Base-by-base conservation (phyloP, 768 basidiomycete genomes). In the Mycena olivaceomarginata region DNA sequence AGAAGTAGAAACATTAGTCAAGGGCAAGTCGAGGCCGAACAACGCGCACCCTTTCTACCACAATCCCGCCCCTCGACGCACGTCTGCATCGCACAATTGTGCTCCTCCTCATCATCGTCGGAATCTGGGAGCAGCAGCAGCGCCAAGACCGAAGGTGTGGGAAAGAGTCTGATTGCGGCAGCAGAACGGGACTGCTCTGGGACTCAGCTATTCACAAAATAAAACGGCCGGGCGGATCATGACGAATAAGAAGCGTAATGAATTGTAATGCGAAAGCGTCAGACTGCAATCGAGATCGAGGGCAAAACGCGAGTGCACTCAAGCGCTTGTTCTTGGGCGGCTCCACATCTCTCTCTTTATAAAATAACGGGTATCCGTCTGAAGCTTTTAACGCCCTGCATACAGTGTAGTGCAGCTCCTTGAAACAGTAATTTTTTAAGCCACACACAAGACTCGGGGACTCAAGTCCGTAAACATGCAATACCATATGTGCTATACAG, bases 101-200 rank as follows among this genome's bases (percentile, higher is more conserved):
- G 25, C 31, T 31, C 31, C 53, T 22, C 53, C 53, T 56, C 53
- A 56, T 56, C n/a, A 56, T 56, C 53, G 53, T 56, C 53, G 53
- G 53, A 56, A 56, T 56, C 53, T 56, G 53, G 53, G 53, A 56
- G 53, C n/a, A 56, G 53, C n/a, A 56, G 53, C 53, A 56, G 53
- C 20, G 53, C 53, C n/a, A 56, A 56, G 22, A 16, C 8, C n/a
- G 53, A 56, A 56, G 53, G 53, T 56, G 53, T 56, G 53, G 22
- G 53, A 56, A 56, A 56, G 53, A 56, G 7, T 31, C 31, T 56
- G 53, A 56, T 56, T 56, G 53, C 53, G 53, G 53, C 53, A 22
- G 53, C 53, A 56, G 53, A 56, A 56, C 22, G 22, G n/a, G 53
- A 56, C 53, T 56, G 53, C 53, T 56, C 53, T 56, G 53, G 53